Conservation (phyloP, 805 yeast species). For the Kockiozyma suomiensis region DNA sequence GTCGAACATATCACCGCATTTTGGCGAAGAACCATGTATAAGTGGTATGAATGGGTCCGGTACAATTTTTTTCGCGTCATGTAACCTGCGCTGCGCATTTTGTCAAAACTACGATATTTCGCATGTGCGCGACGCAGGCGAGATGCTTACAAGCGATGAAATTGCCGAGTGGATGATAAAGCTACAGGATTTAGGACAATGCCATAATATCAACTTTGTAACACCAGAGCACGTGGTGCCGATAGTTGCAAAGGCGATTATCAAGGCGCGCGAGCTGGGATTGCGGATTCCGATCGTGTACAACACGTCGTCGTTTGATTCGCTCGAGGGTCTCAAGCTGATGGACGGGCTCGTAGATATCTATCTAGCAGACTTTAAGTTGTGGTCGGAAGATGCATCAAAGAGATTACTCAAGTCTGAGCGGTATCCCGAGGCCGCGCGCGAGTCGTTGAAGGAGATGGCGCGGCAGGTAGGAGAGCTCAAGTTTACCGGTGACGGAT, state of each 20-base stretch:
- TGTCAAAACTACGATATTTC: constrained; percentile 35
- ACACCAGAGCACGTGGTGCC: constrained; percentile 37
- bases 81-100: constrained; percentile 35
- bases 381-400: constrained; percentile 27
- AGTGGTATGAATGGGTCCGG: constrained; percentile 35
- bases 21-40: constrained; percentile 35
- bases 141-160: constrained; percentile 33
- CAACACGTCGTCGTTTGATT: constrained; percentile 35
- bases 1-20: constrained; percentile 33
- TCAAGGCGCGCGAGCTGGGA: constrained; percentile 30
- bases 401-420: constrained; percentile 27
- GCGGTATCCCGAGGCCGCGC: constrained; percentile 30
- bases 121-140: constrained; percentile 32
- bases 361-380: constrained; percentile 35
- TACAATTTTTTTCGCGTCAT: constrained; percentile 35
- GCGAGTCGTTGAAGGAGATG: constrained; percentile 31
- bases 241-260: constrained; percentile 31
- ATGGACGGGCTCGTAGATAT: constrained; percentile 34
- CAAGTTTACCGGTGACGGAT: constrained; percentile 34
- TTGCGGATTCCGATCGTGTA: constrained; percentile 33
- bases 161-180: constrained; percentile 35
- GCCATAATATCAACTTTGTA: constrained; percentile 34
- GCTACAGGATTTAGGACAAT: constrained; percentile 32
- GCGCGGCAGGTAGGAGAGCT: constrained; percentile 33
- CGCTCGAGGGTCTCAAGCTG: constrained; percentile 25